phyloP scores from a whole-genome alignment of 192 early-diverging fungal species.

The Rhizoclosmatium globosum region DNA sequence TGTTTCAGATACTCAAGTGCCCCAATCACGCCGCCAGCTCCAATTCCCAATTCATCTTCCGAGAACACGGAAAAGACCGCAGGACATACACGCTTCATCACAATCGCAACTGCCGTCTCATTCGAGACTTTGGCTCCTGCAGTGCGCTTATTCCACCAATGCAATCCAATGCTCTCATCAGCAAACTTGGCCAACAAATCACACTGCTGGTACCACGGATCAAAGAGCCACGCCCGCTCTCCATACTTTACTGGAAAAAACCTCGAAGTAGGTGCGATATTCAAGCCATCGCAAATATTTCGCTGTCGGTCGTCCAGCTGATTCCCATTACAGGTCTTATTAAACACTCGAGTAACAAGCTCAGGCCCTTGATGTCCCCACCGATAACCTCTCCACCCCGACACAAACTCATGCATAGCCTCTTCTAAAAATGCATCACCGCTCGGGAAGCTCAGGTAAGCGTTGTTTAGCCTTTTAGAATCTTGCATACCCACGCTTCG shows the following conservation, averaged over 20 bases:
- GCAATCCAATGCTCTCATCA: slow-evolving; percentile 12
- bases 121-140: slow-evolving; percentile 4
- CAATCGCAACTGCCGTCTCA: background rate
- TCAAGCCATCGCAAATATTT: slow-evolving; percentile 7
- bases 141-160: slow-evolving; percentile 31
- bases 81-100: slow-evolving; percentile 15
- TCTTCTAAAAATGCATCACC: slow-evolving; percentile 43
- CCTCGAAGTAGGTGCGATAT: slow-evolving; percentile 5
- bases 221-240: slow-evolving; percentile 13
- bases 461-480: slow-evolving; percentile 42
- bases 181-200: slow-evolving; percentile 8
- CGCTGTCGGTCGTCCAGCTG: background rate
- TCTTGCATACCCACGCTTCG: slow-evolving; percentile 45
- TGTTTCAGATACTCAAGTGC: background rate
- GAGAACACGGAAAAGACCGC: slow-evolving; percentile 3
- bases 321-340: background rate
- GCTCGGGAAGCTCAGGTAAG: slow-evolving; percentile 42
- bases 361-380: slow-evolving; percentile 38
- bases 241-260: slow-evolving; percentile 24
- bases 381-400: slow-evolving; percentile 38
- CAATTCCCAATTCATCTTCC: slow-evolving; percentile 11
- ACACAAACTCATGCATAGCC: slow-evolving; percentile 50
- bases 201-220: slow-evolving; percentile 15
- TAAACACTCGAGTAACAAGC: slow-evolving; percentile 12
- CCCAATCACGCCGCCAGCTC: background rate